phyloP scores from a whole-genome alignment of 78 protist genomes.

The Emiliania huxleyi region DNA sequence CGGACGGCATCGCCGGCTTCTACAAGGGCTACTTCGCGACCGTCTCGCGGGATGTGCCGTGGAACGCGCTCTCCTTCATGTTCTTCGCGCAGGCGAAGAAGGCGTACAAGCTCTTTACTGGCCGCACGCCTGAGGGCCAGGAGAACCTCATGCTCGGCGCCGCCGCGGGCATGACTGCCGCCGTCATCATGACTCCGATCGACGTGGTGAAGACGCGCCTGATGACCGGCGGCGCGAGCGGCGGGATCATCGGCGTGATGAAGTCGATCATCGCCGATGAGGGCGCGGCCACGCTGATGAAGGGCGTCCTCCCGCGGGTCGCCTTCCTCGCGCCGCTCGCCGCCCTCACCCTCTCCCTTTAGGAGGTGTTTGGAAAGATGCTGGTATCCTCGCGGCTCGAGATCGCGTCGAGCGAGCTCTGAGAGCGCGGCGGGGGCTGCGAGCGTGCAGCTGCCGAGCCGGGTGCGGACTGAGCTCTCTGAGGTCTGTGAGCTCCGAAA shows the following conservation, averaged over 20 bases:
- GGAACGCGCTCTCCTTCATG: conserved; percentile 45
- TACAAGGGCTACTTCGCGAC: conserved; percentile 14
- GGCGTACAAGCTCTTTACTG: background rate
- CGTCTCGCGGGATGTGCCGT: conserved; percentile 33
- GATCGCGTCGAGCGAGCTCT: background rate
- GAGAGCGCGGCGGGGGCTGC: too few relatives aligned
- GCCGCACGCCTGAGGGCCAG: background rate
- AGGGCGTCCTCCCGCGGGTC: conserved; percentile 16
- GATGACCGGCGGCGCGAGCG: background rate
- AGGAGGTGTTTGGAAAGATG: background rate
- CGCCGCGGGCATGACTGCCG: conserved; percentile 11
- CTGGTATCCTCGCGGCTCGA: background rate
- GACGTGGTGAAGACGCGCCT: conserved; percentile 53
- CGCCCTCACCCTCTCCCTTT: background rate
- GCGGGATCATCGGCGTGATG: background rate
- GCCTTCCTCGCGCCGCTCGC: background rate
- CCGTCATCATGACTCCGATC: conserved; percentile 42
- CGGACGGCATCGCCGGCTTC: background rate
- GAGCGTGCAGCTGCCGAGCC: too few relatives aligned
- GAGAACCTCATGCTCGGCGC: background rate
- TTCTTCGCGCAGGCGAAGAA: background rate
- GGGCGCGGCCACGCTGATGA: conserved; percentile 3
- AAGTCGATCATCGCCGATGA: background rate
- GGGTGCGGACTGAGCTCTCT: too few relatives aligned
- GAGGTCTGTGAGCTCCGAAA: too few relatives aligned